Evolutionary conservation across 305 asterid species (phyloP), one percentile per base, ranked within the genome.

Genomic region (Fraxinus velutina): DNA sequence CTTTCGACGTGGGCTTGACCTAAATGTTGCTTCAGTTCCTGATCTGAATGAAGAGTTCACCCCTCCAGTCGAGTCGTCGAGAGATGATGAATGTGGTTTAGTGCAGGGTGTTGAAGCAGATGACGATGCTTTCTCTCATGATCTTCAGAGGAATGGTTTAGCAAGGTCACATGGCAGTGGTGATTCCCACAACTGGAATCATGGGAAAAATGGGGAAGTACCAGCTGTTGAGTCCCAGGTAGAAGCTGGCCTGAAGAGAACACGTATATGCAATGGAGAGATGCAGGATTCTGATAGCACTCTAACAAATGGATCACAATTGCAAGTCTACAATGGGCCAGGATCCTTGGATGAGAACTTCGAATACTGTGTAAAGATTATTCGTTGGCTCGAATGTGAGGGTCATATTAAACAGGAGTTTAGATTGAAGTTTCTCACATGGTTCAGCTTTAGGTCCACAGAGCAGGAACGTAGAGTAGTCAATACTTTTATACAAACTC

Each of bases 401-500:
- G 97, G 96, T 44, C 88, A 91, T 85, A 90, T 95, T 47, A 81
- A 87, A 55, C 88, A 88, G 89, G 97, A 90, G 34, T 95, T 95
- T 83, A 90, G 98, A 77, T 79, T 92, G 90, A 95, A 92, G 81
- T 84, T 95, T 87, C 95, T 95, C 42, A 93, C 98, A 27, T 95
- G 98, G 98, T 92, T 93, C 87, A 92, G 98, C 86, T 87, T 95
- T 76, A 88, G 97, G 81, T 90, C 98, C 47, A 90, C 97, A 0
- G 97, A 88, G 90, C 98, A 95, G 85, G 98, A 93, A 73, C 92
- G 97, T 9, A 87, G 95, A 86, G 98, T 95, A 85, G 97, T 95
- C 21, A 89, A 92, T 87, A 95, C 97, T 30, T 95, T 90, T 73
- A 93, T 95, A 83, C 96, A 95, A 81, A 89, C 96, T 8, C 86